A percentile compares a stretch with the other conserved stretches of the same genome.
Conservation (phyloP, 2,329 filamentous ascomycete genomes). For the Fusarium verrucosum region DNA sequence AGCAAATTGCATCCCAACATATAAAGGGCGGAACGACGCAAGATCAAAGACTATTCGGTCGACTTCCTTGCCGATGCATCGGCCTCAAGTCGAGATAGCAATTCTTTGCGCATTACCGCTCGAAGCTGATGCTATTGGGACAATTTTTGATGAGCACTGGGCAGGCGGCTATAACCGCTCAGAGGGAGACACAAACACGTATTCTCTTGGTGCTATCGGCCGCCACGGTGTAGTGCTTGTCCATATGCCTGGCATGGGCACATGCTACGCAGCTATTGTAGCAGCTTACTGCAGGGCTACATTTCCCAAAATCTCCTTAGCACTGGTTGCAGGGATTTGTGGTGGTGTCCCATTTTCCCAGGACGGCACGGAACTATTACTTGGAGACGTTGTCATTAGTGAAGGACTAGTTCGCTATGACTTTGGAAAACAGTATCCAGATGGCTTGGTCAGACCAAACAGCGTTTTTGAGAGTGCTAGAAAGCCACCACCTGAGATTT, state of each 20-base stretch:
- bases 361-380: not conserved
- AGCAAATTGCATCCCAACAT: no score
- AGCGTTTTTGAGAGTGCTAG: not conserved
- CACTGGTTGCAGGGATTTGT: not conserved
- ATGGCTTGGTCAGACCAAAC: accelerated
- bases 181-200: not conserved
- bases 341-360: not conserved
- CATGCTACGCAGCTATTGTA: not conserved
- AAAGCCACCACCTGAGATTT: not conserved
- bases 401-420: not conserved
- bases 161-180: not conserved
- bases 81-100: not conserved
- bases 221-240: not conserved
- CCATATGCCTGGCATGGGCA: not conserved
- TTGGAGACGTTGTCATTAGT: not conserved
- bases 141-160: accelerated
- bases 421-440: not conserved
- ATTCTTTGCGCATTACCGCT: not conserved
- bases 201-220: not conserved
- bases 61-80: accelerated
- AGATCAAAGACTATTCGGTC: accelerated
- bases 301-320: not conserved
- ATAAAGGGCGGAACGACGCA: not conserved
- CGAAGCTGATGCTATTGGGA: not conserved
- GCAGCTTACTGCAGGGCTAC: not conserved